Evolutionary conservation across 2,329 filamentous ascomycete species (phyloP).

Genomic region (Ceratocystis huliohia): DNA sequence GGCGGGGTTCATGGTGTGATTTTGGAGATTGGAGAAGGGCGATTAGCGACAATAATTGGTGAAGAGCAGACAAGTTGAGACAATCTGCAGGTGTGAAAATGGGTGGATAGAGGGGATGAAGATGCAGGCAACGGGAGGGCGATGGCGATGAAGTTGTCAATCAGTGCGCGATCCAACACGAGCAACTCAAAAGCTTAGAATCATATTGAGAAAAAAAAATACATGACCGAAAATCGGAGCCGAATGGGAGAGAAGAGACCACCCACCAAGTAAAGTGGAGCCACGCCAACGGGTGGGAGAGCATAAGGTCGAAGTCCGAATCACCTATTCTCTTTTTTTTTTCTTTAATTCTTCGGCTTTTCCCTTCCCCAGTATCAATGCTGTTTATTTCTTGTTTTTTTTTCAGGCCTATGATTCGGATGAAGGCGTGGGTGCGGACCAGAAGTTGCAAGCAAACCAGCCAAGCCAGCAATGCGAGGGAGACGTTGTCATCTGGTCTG

Average conservation of each 20-base stretch:
- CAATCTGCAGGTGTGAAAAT: neutral
- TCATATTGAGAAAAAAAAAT: conserved; percentile 10
- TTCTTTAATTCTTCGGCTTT: too few species aligned
- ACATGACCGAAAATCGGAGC: conserved; percentile 19
- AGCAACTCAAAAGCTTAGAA: neutral
- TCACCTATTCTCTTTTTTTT: neutral
- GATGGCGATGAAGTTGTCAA: neutral
- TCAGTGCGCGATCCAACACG: neutral
- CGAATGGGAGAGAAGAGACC: conserved; percentile 1
- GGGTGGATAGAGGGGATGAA: neutral
- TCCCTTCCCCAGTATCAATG: too few species aligned
- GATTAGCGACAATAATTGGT: neutral
- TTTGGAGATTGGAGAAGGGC: conserved; percentile 4
- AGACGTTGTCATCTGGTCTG: too few species aligned
- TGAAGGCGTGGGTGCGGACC: too few species aligned
- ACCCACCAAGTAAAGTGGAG: conserved; percentile 1
- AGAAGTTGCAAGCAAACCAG: too few species aligned
- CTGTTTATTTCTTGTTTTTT: too few species aligned
- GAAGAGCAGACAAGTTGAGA: neutral
- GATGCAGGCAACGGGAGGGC: neutral
- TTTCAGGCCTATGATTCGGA: too few species aligned
- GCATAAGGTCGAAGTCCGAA: neutral
- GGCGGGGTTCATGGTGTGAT: conserved; percentile 16
- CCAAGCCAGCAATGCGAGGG: too few species aligned
- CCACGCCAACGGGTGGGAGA: neutral